A percentile compares a stretch with the other conserved stretches of the same genome.
Evolutionary conservation across 176 grass and related monocot species (phyloP).

Genomic region (Metroxylon sagu): DNA sequence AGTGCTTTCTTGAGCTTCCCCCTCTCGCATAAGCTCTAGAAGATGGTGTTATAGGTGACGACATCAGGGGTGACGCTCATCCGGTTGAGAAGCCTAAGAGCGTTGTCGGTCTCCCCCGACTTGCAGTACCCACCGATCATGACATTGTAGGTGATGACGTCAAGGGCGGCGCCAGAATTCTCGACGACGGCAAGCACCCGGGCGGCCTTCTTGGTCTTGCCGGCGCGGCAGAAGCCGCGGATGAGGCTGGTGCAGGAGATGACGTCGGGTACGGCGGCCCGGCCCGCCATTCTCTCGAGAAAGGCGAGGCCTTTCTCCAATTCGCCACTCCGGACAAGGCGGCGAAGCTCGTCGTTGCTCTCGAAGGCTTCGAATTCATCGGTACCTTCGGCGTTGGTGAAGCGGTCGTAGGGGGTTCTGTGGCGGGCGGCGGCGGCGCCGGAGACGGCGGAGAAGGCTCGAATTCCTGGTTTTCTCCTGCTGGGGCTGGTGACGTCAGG

Average conservation of each 20-base stretch:
- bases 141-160: constrained; percentile 54
- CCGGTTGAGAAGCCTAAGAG: constrained; percentile 38
- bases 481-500: neutral
- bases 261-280: constrained; percentile 20
- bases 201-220: constrained; percentile 35
- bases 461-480: too few relatives aligned
- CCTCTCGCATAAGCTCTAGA: constrained; percentile 49
- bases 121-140: constrained; percentile 53
- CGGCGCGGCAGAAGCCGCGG: constrained; percentile 56
- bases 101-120: constrained; percentile 40
- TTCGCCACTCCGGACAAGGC: constrained; percentile 41
- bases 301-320: constrained; percentile 49
- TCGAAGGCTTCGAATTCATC: too few relatives aligned
- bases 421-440: too few relatives aligned
- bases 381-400: too few relatives aligned
- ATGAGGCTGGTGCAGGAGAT: constrained; percentile 52
- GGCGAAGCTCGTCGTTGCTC: constrained; percentile 38
- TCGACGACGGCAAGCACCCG: constrained; percentile 37
- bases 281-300: constrained; percentile 21
- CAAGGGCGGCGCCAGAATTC: constrained; percentile 41
- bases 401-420: too few relatives aligned
- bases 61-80: constrained; percentile 44
- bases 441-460: too few relatives aligned
- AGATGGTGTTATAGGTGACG: constrained; percentile 66
- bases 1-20: constrained; percentile 42